Conservation (phyloP, 352 stramenopile species). For the Phytophthora vignae region DNA sequence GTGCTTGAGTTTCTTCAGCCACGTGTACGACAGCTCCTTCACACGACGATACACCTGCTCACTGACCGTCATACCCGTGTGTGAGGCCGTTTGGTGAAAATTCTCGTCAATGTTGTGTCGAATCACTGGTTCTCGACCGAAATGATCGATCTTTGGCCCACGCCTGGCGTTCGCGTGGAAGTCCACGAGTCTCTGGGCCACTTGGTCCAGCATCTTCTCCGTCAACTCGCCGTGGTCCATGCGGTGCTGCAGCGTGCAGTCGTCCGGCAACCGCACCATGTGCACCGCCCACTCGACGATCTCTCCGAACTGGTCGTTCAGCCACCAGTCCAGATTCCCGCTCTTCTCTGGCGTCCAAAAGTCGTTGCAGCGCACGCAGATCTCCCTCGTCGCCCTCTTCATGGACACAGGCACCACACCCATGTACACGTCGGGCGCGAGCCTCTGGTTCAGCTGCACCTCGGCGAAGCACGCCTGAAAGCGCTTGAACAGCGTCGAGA, state of each 20-base stretch:
- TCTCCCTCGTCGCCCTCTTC: conserved; percentile 54
- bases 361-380: conserved; percentile 69
- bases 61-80: conserved; percentile 60
- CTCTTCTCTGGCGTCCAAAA: conserved; percentile 77
- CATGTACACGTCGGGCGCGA: conserved; percentile 71
- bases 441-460: conserved; percentile 75
- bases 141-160: conserved; percentile 62
- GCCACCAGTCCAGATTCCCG: conserved; percentile 64
- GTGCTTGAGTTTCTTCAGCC: conserved; percentile 49
- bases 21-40: conserved; percentile 58
- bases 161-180: conserved; percentile 69
- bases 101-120: conserved; percentile 79
- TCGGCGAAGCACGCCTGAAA: conserved; percentile 78
- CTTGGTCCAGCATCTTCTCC: conserved; percentile 43
- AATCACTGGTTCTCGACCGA: conserved; percentile 60
- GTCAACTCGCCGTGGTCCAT: conserved; percentile 49
- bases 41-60: conserved; percentile 57
- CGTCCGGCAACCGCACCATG: conserved; percentile 70
- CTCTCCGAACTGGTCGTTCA: conserved; percentile 72
- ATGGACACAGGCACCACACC: conserved; percentile 77
- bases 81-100: conserved; percentile 62
- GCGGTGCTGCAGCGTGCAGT: conserved; percentile 53
- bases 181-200: conserved; percentile 55
- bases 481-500: conserved; percentile 74
- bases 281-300: conserved; percentile 83